Percentiles rank a stretch among this genome's conserved stretches.
Conservation (phyloP, 106 monocot genomes). For the Dioscorea alata region DNA sequence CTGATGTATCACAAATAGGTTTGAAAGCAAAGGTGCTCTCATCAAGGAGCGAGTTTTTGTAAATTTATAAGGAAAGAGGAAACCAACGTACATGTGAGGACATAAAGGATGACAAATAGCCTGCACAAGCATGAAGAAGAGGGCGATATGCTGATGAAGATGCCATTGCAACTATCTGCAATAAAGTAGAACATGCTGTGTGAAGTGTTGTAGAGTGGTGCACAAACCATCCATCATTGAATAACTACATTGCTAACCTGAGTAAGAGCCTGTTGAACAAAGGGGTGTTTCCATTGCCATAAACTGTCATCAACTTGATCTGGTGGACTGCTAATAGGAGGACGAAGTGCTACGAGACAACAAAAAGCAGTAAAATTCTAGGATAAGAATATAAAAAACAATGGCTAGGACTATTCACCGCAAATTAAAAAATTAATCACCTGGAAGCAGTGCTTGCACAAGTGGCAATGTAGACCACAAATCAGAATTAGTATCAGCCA, state of each 20-base stretch:
- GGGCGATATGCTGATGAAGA: constrained; percentile 55
- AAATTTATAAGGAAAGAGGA: neutral
- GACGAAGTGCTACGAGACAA: constrained; percentile 66
- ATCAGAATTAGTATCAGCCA: constrained; percentile 60
- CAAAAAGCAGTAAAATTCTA: neutral
- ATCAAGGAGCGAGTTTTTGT: too few relatives aligned
- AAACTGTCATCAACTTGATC: constrained; percentile 80
- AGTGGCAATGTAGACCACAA: constrained; percentile 80
- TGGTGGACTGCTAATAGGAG: constrained; percentile 34
- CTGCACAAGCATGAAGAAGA: constrained; percentile 79
- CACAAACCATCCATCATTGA: constrained; percentile 1
- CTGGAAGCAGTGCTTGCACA: constrained; percentile 89
- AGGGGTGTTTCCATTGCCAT: constrained; percentile 67
- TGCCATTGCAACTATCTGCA: constrained; percentile 73
- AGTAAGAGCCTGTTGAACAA: constrained; percentile 62
- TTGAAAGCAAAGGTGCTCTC: too few relatives aligned
- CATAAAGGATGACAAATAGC: constrained; percentile 75
- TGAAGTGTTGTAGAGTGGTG: too few relatives aligned
- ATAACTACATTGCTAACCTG: constrained; percentile 44
- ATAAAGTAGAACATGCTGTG: neutral
- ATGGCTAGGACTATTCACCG: too few relatives aligned
- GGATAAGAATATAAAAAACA: too few relatives aligned
- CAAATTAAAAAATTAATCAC: constrained; percentile 20
- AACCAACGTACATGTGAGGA: constrained; percentile 63
- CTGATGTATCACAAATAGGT: too few relatives aligned